Conservation (phyloP, 2,329 filamentous ascomycete genomes). For the Blastomyces silverae region DNA sequence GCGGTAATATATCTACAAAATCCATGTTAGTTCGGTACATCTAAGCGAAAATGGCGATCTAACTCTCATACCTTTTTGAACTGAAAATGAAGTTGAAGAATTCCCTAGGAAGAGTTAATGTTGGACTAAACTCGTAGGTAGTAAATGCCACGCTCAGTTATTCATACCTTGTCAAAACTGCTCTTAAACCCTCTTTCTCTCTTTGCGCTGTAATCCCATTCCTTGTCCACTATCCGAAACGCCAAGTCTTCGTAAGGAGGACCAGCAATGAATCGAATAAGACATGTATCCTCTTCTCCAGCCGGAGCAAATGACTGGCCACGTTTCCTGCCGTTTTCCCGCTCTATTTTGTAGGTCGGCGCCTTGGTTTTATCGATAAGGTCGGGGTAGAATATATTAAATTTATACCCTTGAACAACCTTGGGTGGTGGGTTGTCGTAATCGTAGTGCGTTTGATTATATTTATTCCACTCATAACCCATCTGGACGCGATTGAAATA, state of each 20-base stretch:
- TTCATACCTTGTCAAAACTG: constrained; percentile 85
- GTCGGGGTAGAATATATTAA: constrained; percentile 99
- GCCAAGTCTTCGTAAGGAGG: constrained; percentile 95
- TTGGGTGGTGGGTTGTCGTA: constrained; percentile 96
- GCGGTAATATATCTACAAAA: constrained; percentile 42
- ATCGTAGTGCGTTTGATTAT: constrained; percentile 99
- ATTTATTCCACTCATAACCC: constrained; percentile 99
- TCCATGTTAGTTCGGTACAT: constrained; percentile 45
- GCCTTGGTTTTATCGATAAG: constrained; percentile 91
- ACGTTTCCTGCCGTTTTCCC: constrained; percentile 79
- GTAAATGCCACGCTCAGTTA: not conserved
- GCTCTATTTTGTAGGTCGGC: constrained; percentile 91
- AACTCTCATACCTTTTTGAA: constrained; percentile 78
- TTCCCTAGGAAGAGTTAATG: constrained; percentile 55
- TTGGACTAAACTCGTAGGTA: not conserved
- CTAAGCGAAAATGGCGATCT: constrained; percentile 13
- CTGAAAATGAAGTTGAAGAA: constrained; percentile 93
- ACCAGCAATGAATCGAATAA: constrained; percentile 92
- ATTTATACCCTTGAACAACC: constrained; percentile 98
- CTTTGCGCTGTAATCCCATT: constrained; percentile 98
- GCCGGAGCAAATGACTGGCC: constrained; percentile 90
- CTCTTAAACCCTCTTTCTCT: constrained; percentile 90
- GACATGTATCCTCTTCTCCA: constrained; percentile 92
- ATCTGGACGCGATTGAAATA: constrained; percentile 99
- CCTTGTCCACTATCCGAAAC: constrained; percentile 94